phyloP scores from a whole-genome alignment of 441 rosid species.

The Jatropha multifida region DNA sequence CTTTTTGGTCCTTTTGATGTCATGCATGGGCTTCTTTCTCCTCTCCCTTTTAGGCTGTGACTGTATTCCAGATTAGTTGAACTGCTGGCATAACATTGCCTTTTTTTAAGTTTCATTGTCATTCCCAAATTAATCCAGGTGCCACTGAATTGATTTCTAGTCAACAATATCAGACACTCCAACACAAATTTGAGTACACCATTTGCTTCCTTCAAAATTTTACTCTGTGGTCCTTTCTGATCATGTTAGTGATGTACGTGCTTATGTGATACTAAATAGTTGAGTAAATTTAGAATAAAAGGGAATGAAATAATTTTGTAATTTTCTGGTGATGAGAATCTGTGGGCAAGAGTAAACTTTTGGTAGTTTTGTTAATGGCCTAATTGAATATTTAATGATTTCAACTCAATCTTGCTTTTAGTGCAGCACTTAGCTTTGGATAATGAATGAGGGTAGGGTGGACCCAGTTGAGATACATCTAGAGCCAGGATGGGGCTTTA shows the following conservation, averaged over 20 bases:
- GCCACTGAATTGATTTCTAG: too few relatives aligned
- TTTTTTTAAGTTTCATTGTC: too few relatives aligned
- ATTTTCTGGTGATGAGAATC: not conserved
- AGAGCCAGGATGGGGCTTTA: not conserved
- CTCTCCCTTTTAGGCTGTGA: too few relatives aligned
- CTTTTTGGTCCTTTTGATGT: constrained; percentile 15
- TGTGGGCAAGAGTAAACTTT: not conserved
- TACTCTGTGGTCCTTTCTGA: too few relatives aligned
- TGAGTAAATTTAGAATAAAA: not conserved
- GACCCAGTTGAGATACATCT: not conserved
- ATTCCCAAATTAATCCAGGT: too few relatives aligned
- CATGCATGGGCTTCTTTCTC: too few relatives aligned
- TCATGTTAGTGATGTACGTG: not conserved
- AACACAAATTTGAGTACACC: too few relatives aligned
- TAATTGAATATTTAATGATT: not conserved
- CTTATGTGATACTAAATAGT: not conserved
- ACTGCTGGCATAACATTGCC: too few relatives aligned
- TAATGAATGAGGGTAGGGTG: not conserved
- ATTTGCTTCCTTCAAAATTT: too few relatives aligned
- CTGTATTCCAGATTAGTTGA: too few relatives aligned
- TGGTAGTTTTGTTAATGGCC: not conserved
- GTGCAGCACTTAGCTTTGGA: not conserved
- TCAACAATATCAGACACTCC: too few relatives aligned
- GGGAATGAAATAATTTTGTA: not conserved
- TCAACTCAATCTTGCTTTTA: not conserved